Base-by-base conservation (phyloP, 2,329 filamentous ascomycete genomes). In the Xenoacremonium recifei region DNA sequence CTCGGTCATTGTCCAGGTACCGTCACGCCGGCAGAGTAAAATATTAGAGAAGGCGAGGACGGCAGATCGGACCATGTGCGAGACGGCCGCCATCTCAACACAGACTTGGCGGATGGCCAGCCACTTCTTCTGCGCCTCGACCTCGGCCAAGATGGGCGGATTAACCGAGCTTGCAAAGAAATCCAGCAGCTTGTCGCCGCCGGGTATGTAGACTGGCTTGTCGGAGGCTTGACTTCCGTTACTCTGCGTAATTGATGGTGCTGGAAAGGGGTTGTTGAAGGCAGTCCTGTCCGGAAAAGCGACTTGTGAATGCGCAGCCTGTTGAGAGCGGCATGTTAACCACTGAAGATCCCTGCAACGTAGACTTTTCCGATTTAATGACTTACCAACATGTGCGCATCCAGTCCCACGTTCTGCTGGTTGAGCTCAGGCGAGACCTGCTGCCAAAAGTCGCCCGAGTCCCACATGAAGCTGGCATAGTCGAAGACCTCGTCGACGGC, bases 121-220 rank as follows among this genome's bases (percentile, higher is more conserved):
- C 75, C 75, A 79, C 38, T 70, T 73, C 48, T 71, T 72, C 40
- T 73, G 69, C 6, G 72, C 73, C 49, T 79, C 76, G 0, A 78
- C 70, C 35, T 77, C 71, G 15, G 71, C 70, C 4, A 79, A 64
- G 20, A 78, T 77, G 1, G 73, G 75, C 5, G 74, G 73, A n/a
- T 71, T 70, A 13, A 72, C 67, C 3, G 73, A 70, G 30, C 64
- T 66, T 15, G 68, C 58, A 42, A 77, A 77, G 40, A 73, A 75
- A 32, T 74, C 69, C 45, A 77, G 63, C 3, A 77, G 55, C 11
- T 62, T 58, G 2, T 60, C 51, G 21, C 44, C 49, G 6, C 42
- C 45, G n/a, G 37, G 42, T 5, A 44, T 44, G 16, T 48, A 15
- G 3, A 32, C 6, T 2, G 38, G 29, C 4, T 37, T 51, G 1